Percentiles rank a stretch among this genome's conserved stretches.
These are phyloP conservation scores for Fraxinus sp. DNA, from an alignment of 305 asterid species.

Conservation along the genomic window DNA sequence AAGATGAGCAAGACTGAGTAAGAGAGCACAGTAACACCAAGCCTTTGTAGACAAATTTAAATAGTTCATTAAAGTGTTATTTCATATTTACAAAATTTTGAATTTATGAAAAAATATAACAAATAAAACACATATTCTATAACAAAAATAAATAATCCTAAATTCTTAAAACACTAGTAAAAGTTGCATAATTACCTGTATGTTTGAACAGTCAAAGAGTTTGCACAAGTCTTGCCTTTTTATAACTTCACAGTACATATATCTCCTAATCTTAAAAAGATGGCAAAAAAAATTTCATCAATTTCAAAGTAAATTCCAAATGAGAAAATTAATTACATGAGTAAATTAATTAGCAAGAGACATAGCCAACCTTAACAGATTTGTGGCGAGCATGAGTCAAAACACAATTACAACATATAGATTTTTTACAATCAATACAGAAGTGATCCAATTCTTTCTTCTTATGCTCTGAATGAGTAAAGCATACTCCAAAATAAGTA, in stretches of 20 bases:
- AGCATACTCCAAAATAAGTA: not conserved
- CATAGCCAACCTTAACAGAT: not conserved
- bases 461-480: not conserved
- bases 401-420: not conserved
- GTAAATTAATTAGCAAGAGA: not conserved
- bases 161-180: not conserved
- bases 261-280: not conserved
- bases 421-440: not conserved
- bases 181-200: not conserved
- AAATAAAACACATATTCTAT: no score
- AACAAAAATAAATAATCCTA: no score
- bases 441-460: not conserved
- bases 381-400: not conserved
- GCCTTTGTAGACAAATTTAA: not conserved
- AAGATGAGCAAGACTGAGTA: not conserved
- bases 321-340: not conserved
- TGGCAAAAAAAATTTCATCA: not conserved
- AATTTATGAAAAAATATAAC: no score
- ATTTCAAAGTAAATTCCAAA: not conserved
- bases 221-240: not conserved
- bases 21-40: not conserved
- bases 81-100: no score
- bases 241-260: not conserved
- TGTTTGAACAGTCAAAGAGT: not conserved
- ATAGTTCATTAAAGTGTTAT: not conserved